A percentile compares a stretch with the other conserved stretches of the same genome.
Conservation (phyloP, 2,329 filamentous ascomycete species). For the Epichloe elymi region DNA sequence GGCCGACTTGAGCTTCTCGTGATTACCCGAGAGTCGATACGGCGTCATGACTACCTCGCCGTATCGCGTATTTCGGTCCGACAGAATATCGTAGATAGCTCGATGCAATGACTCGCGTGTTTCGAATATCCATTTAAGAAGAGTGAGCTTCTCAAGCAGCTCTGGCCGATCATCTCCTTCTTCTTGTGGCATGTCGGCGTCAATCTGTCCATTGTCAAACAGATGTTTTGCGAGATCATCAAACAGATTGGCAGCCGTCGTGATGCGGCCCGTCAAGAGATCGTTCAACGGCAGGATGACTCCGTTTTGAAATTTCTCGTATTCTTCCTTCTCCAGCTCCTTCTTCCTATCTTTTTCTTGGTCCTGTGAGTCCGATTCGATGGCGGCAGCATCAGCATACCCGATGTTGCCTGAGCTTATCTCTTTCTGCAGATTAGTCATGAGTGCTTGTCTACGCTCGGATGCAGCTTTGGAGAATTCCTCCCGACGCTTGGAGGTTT, state of each 20-base stretch:
- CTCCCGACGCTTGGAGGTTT: slow-evolving; percentile 44
- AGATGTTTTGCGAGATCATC: slow-evolving; percentile 60
- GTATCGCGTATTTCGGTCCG: slow-evolving; percentile 77
- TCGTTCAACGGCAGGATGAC: slow-evolving; percentile 79
- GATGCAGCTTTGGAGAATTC: slow-evolving; percentile 37
- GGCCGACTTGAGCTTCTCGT: slow-evolving; percentile 67
- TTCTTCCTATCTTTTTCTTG: slow-evolving; percentile 60
- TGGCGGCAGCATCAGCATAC: slow-evolving; percentile 70
- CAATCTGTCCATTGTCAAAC: slow-evolving; percentile 48
- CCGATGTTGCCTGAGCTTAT: slow-evolving; percentile 66
- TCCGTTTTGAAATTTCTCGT: slow-evolving; percentile 69
- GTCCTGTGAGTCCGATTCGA: slow-evolving; percentile 60
- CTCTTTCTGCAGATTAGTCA: slow-evolving; percentile 63
- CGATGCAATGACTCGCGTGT: slow-evolving; percentile 78
- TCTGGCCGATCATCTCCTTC: slow-evolving; percentile 94
- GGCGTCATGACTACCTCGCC: slow-evolving; percentile 71
- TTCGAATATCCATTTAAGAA: slow-evolving; percentile 96
- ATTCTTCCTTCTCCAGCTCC: slow-evolving; percentile 63
- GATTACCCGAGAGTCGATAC: slow-evolving; percentile 61
- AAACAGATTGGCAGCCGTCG: slow-evolving; percentile 63
- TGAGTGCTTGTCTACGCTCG: slow-evolving; percentile 49
- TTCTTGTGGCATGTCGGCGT: slow-evolving; percentile 77
- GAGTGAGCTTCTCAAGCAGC: slow-evolving; percentile 81
- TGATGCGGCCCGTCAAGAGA: slow-evolving; percentile 63
- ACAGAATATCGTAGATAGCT: slow-evolving; percentile 72